Percentiles rank a stretch among this genome's conserved stretches.
These are phyloP conservation scores for Aspergillus olivimuriae DNA, from an alignment of 495 filamentous ascomycete species.

Conservation along the genomic window DNA sequence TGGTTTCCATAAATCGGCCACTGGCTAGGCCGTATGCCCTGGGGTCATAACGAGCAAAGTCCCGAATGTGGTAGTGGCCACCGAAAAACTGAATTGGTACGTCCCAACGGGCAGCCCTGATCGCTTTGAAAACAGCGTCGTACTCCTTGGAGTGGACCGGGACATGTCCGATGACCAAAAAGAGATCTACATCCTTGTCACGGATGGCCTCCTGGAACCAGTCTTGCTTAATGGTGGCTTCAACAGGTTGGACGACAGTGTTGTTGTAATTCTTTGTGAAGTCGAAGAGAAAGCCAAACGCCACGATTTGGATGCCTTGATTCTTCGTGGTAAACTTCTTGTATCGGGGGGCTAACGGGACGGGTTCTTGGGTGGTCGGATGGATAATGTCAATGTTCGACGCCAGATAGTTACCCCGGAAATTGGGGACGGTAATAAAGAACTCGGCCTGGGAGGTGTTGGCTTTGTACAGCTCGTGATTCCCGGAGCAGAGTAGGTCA, in stretches of 20 bases:
- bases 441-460: conserved; percentile 74
- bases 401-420: conserved; percentile 67
- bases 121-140: conserved; percentile 66
- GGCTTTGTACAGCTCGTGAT: conserved; percentile 88
- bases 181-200: conserved; percentile 75
- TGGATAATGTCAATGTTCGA: conserved; percentile 90
- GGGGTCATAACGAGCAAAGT: conserved; percentile 74
- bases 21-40: conserved; percentile 78
- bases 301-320: conserved; percentile 71
- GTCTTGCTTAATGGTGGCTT: conserved; percentile 67
- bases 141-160: conserved; percentile 75
- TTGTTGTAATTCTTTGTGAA: conserved; percentile 87
- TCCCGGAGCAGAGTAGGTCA: conserved; percentile 83
- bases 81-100: conserved; percentile 91
- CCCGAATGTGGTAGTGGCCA: conserved; percentile 85
- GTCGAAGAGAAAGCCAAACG: conserved; percentile 92
- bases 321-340: conserved; percentile 87
- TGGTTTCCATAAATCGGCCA: conserved; percentile 97
- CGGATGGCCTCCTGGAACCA: conserved; percentile 89
- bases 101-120: conserved; percentile 68
- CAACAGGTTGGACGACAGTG: conserved; percentile 72
- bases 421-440: conserved; percentile 69
- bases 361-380: conserved; percentile 56
- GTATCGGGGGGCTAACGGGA: conserved; percentile 75
- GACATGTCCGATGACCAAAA: conserved; percentile 83